Conservation (phyloP, 1,139 yeast species). For the Pneumocystis carinii region DNA sequence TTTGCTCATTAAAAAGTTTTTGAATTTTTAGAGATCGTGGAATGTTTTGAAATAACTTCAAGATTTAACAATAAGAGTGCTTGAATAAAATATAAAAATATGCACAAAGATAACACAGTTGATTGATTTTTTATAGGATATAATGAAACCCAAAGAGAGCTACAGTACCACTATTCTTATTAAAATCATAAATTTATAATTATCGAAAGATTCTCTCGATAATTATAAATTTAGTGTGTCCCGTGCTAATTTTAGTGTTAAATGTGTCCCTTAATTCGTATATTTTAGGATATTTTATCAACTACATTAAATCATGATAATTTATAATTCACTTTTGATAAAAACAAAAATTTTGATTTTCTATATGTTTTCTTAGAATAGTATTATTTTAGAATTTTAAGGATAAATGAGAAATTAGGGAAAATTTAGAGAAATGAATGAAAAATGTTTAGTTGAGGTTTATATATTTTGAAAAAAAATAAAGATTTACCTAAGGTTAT, state of each 20-base stretch:
- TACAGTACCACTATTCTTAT: background rate
- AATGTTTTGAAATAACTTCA: no score
- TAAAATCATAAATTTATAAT: background rate
- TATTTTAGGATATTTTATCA: no score
- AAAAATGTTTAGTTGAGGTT: background rate
- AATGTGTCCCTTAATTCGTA: no score
- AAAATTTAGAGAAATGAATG: background rate
- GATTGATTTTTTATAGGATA: background rate
- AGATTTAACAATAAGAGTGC: background rate
- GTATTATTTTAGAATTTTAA: background rate
- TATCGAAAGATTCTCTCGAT: no score
- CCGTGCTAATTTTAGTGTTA: no score
- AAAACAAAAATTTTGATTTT: no score
- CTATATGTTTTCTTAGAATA: no score
- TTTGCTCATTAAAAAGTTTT: background rate
- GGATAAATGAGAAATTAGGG: background rate
- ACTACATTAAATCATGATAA: no score
- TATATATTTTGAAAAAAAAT: background rate
- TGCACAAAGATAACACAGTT: background rate
- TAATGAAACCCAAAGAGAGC: background rate
- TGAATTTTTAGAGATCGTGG: background rate
- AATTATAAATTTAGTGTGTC: no score
- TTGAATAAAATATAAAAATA: background rate
- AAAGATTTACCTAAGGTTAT: background rate
- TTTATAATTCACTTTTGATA: no score